Conservation (phyloP, 2,329 filamentous ascomycete genomes). For the Venturia nashicola region DNA sequence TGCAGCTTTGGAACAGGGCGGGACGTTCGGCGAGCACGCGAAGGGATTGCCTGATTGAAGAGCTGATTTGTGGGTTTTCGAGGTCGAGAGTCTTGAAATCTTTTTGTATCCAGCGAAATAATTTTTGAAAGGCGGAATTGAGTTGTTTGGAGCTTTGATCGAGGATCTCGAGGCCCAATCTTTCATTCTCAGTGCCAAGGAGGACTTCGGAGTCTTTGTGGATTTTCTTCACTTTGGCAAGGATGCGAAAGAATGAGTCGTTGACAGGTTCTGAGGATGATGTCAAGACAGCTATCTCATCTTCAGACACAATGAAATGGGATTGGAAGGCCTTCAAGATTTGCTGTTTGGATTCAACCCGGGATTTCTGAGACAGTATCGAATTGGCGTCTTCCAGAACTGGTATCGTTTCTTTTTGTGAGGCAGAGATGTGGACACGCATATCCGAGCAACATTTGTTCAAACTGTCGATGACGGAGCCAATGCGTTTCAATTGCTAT, state of each 20-base stretch:
- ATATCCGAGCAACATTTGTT: conserved; percentile 73
- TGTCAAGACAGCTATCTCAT: conserved; percentile 64
- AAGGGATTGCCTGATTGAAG: conserved; percentile 70
- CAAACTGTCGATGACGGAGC: conserved; percentile 61
- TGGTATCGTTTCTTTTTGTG: conserved; percentile 60
- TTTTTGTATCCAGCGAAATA: conserved; percentile 89
- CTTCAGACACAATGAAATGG: conserved; percentile 76
- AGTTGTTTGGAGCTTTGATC: conserved; percentile 79
- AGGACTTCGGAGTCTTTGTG: conserved; percentile 80
- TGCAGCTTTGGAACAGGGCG: conserved; percentile 80
- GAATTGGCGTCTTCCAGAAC: conserved; percentile 65
- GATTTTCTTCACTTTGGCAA: conserved; percentile 74
- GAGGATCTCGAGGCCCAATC: conserved; percentile 78
- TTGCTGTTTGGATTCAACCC: conserved; percentile 68
- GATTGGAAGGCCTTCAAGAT: conserved; percentile 64
- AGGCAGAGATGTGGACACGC: conserved; percentile 62
- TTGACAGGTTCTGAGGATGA: conserved; percentile 72
- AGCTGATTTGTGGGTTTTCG: conserved; percentile 85
- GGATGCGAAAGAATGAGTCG: conserved; percentile 67
- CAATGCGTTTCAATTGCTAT: conserved; percentile 79
- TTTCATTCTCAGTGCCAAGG: conserved; percentile 81
- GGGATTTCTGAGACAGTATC: conserved; percentile 58
- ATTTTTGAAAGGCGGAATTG: conserved; percentile 84
- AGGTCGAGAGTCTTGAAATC: conserved; percentile 88
- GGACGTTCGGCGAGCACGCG: conserved; percentile 82